Percentiles rank a stretch among this genome's conserved stretches.
Conservation (phyloP, 225 moss, liverwort and hornwort species). For the Rhytidiadelphus loreus region DNA sequence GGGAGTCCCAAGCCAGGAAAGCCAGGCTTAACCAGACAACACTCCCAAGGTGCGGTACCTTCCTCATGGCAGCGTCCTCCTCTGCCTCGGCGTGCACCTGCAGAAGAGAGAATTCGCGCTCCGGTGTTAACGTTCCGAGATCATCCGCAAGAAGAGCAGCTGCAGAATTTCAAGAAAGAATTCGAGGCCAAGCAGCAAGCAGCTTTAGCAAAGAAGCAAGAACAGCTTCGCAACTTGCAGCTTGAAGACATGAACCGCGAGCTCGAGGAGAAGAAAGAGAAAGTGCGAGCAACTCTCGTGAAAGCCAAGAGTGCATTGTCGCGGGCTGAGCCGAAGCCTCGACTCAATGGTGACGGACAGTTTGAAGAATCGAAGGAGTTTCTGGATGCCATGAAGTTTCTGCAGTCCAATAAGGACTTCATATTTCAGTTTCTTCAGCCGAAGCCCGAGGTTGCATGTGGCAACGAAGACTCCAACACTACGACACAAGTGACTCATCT, state of each 20-base stretch:
- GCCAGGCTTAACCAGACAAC: conserved; percentile 3
- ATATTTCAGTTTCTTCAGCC: conserved; percentile 65
- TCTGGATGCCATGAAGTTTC: conserved; percentile 66
- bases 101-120: conserved; percentile 27
- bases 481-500: not conserved
- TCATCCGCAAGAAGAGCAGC: conserved; percentile 76
- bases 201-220: conserved; percentile 13
- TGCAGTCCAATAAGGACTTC: conserved; percentile 68
- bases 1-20: conserved; percentile 5
- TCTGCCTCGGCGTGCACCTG: conserved; percentile 19
- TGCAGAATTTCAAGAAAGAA: conserved; percentile 78
- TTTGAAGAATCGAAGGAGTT: conserved; percentile 72
- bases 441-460: conserved; percentile 4
- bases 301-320: conserved; percentile 53
- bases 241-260: conserved; percentile 32
- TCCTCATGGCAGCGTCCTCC: conserved; percentile 47
- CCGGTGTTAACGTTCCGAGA: conserved; percentile 42
- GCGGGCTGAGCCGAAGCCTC: conserved; percentile 25
- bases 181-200: conserved; percentile 54
- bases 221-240: conserved; percentile 10
- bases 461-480: conserved; percentile 1
- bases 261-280: conserved; percentile 45
- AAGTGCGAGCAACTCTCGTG: conserved; percentile 54
- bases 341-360: conserved; percentile 36
- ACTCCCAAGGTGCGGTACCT: conserved; percentile 12